Base-by-base conservation (phyloP, 768 basidiomycete species). In the Kondoa subrosea region DNA sequence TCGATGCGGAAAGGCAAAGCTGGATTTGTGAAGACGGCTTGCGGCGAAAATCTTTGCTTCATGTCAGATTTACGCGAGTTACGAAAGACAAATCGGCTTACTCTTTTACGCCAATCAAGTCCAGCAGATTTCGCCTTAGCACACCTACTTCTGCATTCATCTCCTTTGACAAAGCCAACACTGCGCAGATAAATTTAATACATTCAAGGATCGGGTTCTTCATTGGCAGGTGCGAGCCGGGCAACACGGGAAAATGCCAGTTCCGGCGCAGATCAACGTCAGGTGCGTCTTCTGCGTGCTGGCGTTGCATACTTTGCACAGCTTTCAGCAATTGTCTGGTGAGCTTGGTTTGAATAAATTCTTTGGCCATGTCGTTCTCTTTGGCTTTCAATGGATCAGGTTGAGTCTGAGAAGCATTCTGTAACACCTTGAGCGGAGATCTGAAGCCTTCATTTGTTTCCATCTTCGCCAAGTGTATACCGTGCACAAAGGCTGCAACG, bases 61-160 rank as follows among this genome's bases (percentile, higher is more conserved):
- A 72, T 87, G 87, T 66, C 93, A 81, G 84, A 75, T 90, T 86
- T 68, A 70, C 71, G 78, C 91, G 96, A 0, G 92, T 92, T 75
- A 95, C 95, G 65, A 84, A 92, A 99, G 1, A 81, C 77, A 2
- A 91, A 91, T 63, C 91, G 88, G 26, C 66, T 1, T 93, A 97
- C 76, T 95, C 91, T 62, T 86, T 84, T 40, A 93, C 81, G 14
- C 86, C 85, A 50, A 92, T 83, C 60, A 96, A 79, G 70, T 97
- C 92, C 66, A 99, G 82, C 16, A 93, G 78, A 75, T 86, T 97
- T 40, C 90, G 85, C 77, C 88, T 89, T 71, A 99, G 78, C 16
- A 99, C 79, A 17, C 89, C 89, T 17, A 95, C 83, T 75, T 99
- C 92, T 68, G 89, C 84, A 29, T 83, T 82, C 71, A 85, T 85